Evolutionary conservation across 805 yeast species (phyloP).

Genomic region (Wickerhamiella vanderwaltii): DNA sequence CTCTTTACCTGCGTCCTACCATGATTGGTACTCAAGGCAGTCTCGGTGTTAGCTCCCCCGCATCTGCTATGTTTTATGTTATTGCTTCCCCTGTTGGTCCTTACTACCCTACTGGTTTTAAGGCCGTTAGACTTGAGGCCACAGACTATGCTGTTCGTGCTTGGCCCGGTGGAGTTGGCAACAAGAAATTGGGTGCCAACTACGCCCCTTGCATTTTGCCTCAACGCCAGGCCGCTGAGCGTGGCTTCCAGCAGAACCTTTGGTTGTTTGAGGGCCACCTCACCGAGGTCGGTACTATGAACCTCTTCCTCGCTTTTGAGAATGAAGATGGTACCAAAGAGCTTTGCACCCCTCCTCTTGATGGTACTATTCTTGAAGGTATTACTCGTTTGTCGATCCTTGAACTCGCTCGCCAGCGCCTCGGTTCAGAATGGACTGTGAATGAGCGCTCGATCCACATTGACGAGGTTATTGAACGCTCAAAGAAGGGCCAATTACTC

Average conservation of each 20-base stretch:
- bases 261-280: constrained; percentile 84
- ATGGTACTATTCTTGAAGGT: constrained; percentile 95
- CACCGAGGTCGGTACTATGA: constrained; percentile 98
- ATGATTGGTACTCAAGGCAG: constrained; percentile 85
- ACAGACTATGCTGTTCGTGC: constrained; percentile 95
- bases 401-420: constrained; percentile 59
- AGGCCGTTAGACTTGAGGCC: constrained; percentile 88
- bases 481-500: constrained; percentile 67
- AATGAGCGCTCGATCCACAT: constrained; percentile 78
- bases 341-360: constrained; percentile 90
- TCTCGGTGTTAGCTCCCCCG: constrained; percentile 77
- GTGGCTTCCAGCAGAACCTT: constrained; percentile 91
- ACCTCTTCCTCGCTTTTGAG: constrained; percentile 77
- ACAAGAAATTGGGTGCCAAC: constrained; percentile 92
- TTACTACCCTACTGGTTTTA: constrained; percentile 88
- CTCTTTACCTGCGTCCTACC: constrained; percentile 88
- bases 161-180: constrained; percentile 99
- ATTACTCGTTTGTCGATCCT: constrained; percentile 87
- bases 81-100: constrained; percentile 97
- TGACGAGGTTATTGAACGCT: constrained; percentile 63
- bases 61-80: constrained; percentile 68
- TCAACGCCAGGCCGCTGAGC: constrained; percentile 74
- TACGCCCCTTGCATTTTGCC: constrained; percentile 94
- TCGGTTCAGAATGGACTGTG: constrained; percentile 68
- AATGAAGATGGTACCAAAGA: constrained; percentile 74